Evolutionary conservation across 768 basidiomycete genomes (phyloP), one percentile per base, ranked within the genome.

Genomic region (Polyporus arcularius): DNA sequence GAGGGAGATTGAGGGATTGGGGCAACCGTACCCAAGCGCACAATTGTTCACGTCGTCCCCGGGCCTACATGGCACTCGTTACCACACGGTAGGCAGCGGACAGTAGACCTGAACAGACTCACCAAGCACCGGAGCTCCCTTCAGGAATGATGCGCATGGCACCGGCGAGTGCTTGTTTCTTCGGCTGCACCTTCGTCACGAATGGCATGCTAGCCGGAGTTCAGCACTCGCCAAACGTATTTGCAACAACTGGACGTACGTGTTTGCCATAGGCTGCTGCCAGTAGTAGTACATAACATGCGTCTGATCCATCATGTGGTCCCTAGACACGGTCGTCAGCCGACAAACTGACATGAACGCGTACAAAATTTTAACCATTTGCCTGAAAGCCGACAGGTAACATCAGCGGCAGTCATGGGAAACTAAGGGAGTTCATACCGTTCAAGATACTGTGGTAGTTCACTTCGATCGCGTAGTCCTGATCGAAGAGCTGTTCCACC

Each of bases 231-330:
- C 12, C 4, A 8, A 35, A 30, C 15, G 26, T 26, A 26, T 9
- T 21, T 4, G 46, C 46, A 31, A 55, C 4, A 32, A 18, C 41
- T 10, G 0, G 9, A 71, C 79, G 43, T 55, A 83, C 80, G 82
- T 81, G 70, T 89, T 83, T 14, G 80, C 77, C 82, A 84, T 84
- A 4, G 87, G 86, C 66, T 87, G 86, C 62, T 90, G 88, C 85
- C 87, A 88, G 71, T 89, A 88, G 62, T 79, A 83, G 61, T 86
- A 88, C 55, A 81, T 81, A 58, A 85, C 67, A 71, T 84, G 86
- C n/a, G 86, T 86, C 68, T 88, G 87, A 67, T 86, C 85, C 84
- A 90, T 87, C 82, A 89, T 88, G 67, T 69, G 68, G 46, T 66
- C 61, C 71, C 68, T 68, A 38, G 21, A 11, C 12, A 11, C 46